A percentile compares a stretch with the other conserved stretches of the same genome.
Evolutionary conservation across 106 monocot genomes (phyloP).

Genomic region (Apostasia ramifera): DNA sequence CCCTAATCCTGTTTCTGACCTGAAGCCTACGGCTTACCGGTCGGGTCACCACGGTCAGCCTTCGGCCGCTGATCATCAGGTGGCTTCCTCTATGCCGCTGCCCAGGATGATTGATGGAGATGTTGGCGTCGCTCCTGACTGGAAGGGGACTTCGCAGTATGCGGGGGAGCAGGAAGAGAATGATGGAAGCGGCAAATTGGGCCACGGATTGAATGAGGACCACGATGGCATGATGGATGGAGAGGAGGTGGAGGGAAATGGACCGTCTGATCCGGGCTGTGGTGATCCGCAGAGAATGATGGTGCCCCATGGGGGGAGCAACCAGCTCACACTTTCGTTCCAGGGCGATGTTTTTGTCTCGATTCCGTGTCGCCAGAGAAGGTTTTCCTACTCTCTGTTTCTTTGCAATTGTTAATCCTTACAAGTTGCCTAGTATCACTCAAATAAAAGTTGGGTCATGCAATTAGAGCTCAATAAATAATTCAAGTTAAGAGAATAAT

Average conservation of each 20-base stretch:
- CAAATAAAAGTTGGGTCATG: too few species aligned
- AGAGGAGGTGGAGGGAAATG: conserved; percentile 22
- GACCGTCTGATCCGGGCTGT: conserved; percentile 11
- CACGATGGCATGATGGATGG: background rate
- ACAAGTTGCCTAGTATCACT: too few species aligned
- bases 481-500: too few species aligned
- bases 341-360: conserved; percentile 85
- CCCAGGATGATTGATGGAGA: conserved; percentile 5
- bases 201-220: conserved; percentile 8
- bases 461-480: too few species aligned
- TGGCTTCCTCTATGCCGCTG: background rate
- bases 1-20: background rate
- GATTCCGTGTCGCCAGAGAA: conserved; percentile 93
- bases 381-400: conserved; percentile 15
- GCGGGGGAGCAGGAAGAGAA: background rate
- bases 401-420: background rate
- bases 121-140: conserved; percentile 1
- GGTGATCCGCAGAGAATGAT: conserved; percentile 9
- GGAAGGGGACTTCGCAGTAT: background rate
- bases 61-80: background rate
- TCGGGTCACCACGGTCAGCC: too few species aligned
- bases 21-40: too few species aligned
- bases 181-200: background rate
- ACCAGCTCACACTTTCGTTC: conserved; percentile 84
- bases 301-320: conserved; percentile 17